Evolutionary conservation across 306 rosid species (phyloP).

Genomic region (Senna siamea): DNA sequence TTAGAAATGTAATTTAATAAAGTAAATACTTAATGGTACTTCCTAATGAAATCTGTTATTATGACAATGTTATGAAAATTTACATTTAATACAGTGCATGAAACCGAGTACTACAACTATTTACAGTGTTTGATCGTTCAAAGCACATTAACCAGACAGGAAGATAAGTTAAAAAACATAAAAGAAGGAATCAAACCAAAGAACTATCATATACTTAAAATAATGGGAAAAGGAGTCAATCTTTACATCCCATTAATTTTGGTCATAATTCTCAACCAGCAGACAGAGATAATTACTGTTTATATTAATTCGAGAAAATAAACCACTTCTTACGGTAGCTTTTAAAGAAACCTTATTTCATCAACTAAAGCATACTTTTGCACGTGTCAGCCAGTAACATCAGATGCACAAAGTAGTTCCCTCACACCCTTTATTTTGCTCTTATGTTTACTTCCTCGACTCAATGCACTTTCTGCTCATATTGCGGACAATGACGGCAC

Average conservation of each 20-base stretch:
- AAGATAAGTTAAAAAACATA: background rate
- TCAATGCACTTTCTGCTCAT: conserved; percentile 19
- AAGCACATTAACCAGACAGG: conserved; percentile 22
- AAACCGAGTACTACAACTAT: conserved; percentile 30
- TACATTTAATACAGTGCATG: conserved; percentile 3
- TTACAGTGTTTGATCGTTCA: conserved; percentile 8
- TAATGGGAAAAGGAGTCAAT: background rate
- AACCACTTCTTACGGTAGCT: conserved; percentile 15
- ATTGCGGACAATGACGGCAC: conserved; percentile 4
- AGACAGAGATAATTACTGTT: conserved; percentile 24
- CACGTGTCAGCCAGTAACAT: conserved; percentile 14
- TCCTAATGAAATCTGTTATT: conserved; percentile 29
- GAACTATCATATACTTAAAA: background rate
- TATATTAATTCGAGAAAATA: conserved; percentile 22
- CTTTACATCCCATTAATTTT: background rate
- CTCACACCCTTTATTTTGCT: conserved; percentile 16
- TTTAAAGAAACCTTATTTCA: conserved; percentile 12
- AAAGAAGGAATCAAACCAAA: background rate
- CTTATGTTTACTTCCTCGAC: conserved; percentile 30
- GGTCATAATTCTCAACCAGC: no score
- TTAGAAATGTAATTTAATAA: no score
- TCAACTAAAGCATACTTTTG: conserved; percentile 18
- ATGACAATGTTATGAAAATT: conserved; percentile 1
- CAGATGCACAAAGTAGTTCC: conserved; percentile 18
- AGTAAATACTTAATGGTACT: conserved; percentile 28